Conservation (phyloP, 2,329 filamentous ascomycete genomes). For the Lasiodiplodia theobromae region DNA sequence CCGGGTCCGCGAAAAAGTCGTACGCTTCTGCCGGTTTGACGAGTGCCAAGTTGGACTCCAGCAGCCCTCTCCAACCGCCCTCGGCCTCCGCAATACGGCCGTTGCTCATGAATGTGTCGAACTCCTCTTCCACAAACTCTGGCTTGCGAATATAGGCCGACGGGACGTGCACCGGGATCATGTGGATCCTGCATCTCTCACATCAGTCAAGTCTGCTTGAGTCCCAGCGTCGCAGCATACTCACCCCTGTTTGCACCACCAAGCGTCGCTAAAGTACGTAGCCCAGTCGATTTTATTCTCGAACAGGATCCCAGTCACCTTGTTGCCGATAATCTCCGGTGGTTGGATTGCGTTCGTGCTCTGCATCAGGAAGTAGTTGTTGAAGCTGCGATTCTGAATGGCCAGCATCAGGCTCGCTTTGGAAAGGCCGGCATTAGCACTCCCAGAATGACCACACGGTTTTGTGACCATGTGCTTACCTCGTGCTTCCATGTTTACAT, state of each 20-base stretch:
- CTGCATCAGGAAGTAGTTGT: constrained; percentile 84
- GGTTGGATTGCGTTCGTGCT: constrained; percentile 77
- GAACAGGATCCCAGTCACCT: constrained; percentile 76
- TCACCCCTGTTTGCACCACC: constrained; percentile 71
- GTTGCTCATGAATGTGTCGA: constrained; percentile 77
- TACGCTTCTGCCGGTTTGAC: constrained; percentile 74
- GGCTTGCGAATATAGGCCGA: constrained; percentile 73
- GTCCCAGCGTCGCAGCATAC: background rate
- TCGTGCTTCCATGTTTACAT: constrained; percentile 80
- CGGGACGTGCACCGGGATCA: constrained; percentile 78
- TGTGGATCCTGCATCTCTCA: constrained; percentile 68
- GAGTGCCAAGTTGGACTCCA: constrained; percentile 80
- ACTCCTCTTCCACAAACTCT: constrained; percentile 76
- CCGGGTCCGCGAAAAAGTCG: constrained; percentile 69
- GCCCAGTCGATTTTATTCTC: constrained; percentile 97
- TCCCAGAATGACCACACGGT: background rate
- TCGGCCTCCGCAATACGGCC: constrained; percentile 68
- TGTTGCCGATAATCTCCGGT: constrained; percentile 79
- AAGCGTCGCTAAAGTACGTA: constrained; percentile 75
- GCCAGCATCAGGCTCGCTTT: constrained; percentile 79
- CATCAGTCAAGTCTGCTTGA: background rate
- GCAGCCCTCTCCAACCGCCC: constrained; percentile 85
- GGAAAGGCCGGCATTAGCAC: background rate
- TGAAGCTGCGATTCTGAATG: constrained; percentile 75
- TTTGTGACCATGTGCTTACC: background rate